These are phyloP conservation scores for Fusarium torreyae DNA, from an alignment of 2,329 filamentous ascomycete genomes.

Conservation along the genomic window DNA sequence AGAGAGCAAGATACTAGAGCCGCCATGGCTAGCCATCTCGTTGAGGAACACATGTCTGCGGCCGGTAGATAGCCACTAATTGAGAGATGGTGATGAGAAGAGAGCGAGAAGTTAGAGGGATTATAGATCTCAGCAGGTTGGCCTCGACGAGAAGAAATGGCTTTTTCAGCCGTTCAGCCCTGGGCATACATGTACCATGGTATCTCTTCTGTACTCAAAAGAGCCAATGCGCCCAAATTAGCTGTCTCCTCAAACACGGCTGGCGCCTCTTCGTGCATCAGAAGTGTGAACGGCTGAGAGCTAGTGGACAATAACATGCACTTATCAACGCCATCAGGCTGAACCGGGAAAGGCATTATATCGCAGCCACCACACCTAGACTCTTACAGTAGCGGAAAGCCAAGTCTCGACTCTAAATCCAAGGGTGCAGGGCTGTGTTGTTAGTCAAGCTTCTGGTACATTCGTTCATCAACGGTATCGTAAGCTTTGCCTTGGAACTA, in stretches of 20 bases:
- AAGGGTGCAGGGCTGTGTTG: conserved; percentile 1
- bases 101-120: not conserved
- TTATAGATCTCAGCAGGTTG: not conserved
- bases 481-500: not conserved
- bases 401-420: not conserved
- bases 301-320: conserved; percentile 13
- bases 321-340: conserved; percentile 14
- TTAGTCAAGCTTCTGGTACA: not conserved
- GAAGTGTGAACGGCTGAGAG: conserved; percentile 12
- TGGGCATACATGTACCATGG: conserved; percentile 1
- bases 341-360: not conserved
- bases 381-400: not conserved
- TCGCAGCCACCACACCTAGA: conserved; percentile 6
- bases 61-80: not conserved
- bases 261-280: conserved; percentile 18
- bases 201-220: conserved; percentile 6
- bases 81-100: not conserved
- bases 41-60: conserved; percentile 23
- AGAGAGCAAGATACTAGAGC: conserved; percentile 23
- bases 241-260: conserved; percentile 22
- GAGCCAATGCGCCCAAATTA: conserved; percentile 8
- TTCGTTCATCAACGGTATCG: not conserved
- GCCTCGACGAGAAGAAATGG: not conserved
- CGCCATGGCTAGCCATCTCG: conserved; percentile 29
- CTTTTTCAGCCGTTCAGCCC: conserved; percentile 20